phyloP scores from a whole-genome alignment of 192 early-diverging fungal species.

The Podila epicladia region DNA sequence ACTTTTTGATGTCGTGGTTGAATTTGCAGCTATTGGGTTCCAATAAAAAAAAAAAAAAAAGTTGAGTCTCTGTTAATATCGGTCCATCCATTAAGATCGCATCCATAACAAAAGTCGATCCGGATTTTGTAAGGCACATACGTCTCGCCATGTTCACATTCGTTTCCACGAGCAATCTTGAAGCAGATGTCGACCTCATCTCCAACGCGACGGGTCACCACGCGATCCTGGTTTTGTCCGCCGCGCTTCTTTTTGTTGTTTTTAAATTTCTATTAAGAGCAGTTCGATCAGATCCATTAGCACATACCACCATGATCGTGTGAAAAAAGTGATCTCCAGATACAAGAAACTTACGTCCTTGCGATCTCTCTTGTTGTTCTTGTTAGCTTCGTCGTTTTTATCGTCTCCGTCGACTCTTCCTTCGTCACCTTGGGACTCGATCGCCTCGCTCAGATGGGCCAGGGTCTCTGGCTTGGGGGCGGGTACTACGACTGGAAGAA shows the following conservation, averaged over 20 bases:
- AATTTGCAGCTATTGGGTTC: conserved; percentile 67
- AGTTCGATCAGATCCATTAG: too few species aligned
- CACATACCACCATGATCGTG: too few species aligned
- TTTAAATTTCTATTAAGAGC: conserved; percentile 17
- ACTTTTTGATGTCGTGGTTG: conserved; percentile 82
- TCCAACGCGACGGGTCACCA: conserved; percentile 45
- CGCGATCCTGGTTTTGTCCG: conserved; percentile 45
- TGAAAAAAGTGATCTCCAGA: neutral
- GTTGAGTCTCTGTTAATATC: too few species aligned
- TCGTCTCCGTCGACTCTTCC: conserved; percentile 17
- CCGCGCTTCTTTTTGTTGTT: conserved; percentile 42
- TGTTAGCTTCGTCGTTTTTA: conserved; percentile 5
- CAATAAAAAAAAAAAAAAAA: neutral
- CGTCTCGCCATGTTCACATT: conserved; percentile 41
- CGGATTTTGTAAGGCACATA: neutral
- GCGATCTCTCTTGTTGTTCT: conserved; percentile 41
- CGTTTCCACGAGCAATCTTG: conserved; percentile 31
- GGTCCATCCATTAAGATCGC: too few species aligned
- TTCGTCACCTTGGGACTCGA: conserved; percentile 34
- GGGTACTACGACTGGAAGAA: conserved; percentile 5
- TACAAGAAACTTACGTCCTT: conserved; percentile 21
- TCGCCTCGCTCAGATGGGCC: conserved; percentile 24
- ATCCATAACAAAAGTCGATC: neutral
- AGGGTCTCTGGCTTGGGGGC: conserved; percentile 25
- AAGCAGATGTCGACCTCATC: conserved; percentile 43